phyloP scores from a whole-genome alignment of 768 basidiomycete species.

The Candolleomyces aberdarensis region DNA sequence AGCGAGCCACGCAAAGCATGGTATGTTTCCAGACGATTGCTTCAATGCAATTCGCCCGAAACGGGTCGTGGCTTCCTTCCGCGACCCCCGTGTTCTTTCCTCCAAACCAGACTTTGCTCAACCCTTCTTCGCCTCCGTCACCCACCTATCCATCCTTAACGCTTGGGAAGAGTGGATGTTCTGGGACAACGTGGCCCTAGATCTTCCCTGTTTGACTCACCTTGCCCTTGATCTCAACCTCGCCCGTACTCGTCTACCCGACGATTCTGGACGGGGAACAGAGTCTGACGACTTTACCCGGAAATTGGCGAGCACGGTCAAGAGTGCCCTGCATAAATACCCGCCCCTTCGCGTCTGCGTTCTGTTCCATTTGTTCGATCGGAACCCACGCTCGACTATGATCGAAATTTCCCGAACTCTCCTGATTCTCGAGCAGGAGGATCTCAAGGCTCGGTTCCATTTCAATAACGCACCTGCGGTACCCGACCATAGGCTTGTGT shows the following conservation, averaged over 20 bases:
- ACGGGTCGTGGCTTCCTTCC: not conserved
- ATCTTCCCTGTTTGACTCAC: conserved; percentile 4
- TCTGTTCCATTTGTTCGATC: not conserved
- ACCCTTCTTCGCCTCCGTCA: not conserved
- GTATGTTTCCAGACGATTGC: conserved; percentile 6
- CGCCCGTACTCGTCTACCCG: not conserved
- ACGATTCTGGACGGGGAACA: not conserved
- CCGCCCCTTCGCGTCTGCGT: conserved; percentile 1
- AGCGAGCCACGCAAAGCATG: not conserved
- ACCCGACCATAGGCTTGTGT: conserved; percentile 1
- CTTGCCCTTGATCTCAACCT: conserved; percentile 8
- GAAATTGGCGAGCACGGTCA: not conserved
- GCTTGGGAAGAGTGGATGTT: conserved; percentile 5
- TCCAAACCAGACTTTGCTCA: conserved; percentile 2
- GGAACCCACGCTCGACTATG: not conserved
- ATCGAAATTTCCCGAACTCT: not conserved
- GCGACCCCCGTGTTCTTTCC: not conserved
- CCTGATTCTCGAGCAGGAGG: not conserved
- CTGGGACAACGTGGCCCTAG: not conserved
- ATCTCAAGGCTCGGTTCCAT: conserved; percentile 1
- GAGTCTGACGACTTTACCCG: not conserved
- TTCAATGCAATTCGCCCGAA: conserved; percentile 9
- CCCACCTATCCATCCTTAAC: conserved; percentile 10
- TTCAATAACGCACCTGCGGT: conserved; percentile 1
- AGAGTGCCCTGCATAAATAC: not conserved